These are phyloP conservation scores for Primulina huaijiensis DNA, from an alignment of 257 asterid species.

Conservation along the genomic window DNA sequence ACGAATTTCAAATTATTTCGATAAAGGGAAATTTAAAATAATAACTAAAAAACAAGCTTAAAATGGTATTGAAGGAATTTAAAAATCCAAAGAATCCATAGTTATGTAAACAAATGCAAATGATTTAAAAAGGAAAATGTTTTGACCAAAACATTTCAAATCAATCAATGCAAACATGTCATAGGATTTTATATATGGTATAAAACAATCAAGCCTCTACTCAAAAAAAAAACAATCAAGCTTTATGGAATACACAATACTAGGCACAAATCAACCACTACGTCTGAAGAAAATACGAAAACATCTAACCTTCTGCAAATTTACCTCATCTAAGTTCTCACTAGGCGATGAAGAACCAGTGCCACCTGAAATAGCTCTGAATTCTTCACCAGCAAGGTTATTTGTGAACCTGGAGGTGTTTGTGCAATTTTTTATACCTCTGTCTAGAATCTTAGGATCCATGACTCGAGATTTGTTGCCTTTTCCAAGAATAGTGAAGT, in stretches of 20 bases:
- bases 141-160: neutral
- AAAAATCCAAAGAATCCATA: neutral
- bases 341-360: constrained; percentile 31
- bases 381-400: constrained; percentile 30
- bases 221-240: neutral
- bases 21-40: too few species aligned
- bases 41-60: too few species aligned
- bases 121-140: neutral
- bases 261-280: constrained; percentile 17
- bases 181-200: neutral
- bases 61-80: neutral
- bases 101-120: neutral
- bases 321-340: constrained; percentile 32
- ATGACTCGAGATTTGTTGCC: constrained; percentile 29
- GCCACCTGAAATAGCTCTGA: constrained; percentile 23
- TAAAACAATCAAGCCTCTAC: too few species aligned
- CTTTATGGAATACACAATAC: constrained; percentile 9
- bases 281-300: constrained; percentile 10
- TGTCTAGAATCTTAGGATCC: constrained; percentile 33
- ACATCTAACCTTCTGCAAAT: constrained; percentile 41
- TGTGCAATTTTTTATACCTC: constrained; percentile 30
- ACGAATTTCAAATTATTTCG: neutral
- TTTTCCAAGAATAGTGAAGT: constrained; percentile 33
- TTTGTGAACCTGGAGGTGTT: constrained; percentile 30
- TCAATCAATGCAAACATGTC: neutral